Base-by-base conservation (phyloP, 2,329 filamentous ascomycete genomes). In the Shiraia bambusicola region DNA sequence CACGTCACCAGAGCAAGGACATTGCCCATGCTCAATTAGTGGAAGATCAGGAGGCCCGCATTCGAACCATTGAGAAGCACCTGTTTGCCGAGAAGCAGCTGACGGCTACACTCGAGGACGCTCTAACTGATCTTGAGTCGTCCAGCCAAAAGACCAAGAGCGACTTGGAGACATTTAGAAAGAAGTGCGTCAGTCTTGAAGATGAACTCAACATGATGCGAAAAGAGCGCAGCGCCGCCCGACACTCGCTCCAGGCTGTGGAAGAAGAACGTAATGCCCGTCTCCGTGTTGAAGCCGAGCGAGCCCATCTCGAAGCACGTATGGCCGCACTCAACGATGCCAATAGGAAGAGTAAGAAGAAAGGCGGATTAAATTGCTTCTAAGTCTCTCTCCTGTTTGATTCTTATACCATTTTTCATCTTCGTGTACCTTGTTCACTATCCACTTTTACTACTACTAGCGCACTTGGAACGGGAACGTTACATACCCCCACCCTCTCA, bases 211-310 rank as follows among this genome's bases (percentile, higher is more conserved):
- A 83, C 47, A 75, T 84, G 29, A 69, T 84, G 52, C 75, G 75
- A 58, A 81, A 82, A 58, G 80, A 84, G 65, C 73, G 76, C 44
- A 77, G 73, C 56, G 77, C 75, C 27, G 79, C 78, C 25, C 75
- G 83, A 24, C 77, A 83, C 50, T 83, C 79, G 50, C 79, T 97
- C 56, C 89, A 95, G 67, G 88, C 90, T 47, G 88, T 97, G 15
- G 94, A 98, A 68, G 92, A 98, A 71, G 93, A 98, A 78, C 83
- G 92, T 58, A 92, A 88, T 74, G 94, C 95, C 73, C 80, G 93
- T 47, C 80, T 89, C 52, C 88, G 92, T 50, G 91, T 94, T 26
- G 93, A 98, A 75, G 83, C 87, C 52, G 93, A 93, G 30, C 80
- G 87, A 39, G 87, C 86, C 28, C 88, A 95, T 61, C 80, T 98